phyloP scores from a whole-genome alignment of 2,329 filamentous ascomycete species.

The Ophiobolus disseminans region DNA sequence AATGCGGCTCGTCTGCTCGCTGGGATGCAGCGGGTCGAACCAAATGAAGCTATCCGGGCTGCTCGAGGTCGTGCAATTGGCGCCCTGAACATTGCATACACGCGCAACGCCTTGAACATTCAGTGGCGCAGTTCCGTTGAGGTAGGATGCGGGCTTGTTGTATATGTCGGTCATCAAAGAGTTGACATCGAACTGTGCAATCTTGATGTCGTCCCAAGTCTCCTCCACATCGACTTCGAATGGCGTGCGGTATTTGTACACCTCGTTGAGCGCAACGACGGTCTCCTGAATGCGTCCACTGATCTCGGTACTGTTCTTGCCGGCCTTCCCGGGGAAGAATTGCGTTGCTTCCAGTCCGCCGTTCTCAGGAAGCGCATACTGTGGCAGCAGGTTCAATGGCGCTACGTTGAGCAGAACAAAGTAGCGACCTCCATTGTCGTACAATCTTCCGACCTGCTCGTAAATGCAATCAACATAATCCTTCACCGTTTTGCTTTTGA shows the following conservation, averaged over 20 bases:
- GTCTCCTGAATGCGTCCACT: conserved; percentile 61
- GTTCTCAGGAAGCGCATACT: conserved; percentile 64
- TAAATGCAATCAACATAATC: conserved; percentile 75
- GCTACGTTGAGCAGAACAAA: conserved; percentile 76
- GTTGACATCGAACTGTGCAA: conserved; percentile 74
- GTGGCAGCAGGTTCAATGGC: conserved; percentile 71
- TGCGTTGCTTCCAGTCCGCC: conserved; percentile 53
- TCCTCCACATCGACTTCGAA: conserved; percentile 53
- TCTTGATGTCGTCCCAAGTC: conserved; percentile 61
- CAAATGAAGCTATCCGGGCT: conserved; percentile 69
- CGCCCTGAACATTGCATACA: conserved; percentile 57
- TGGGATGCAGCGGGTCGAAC: conserved; percentile 78
- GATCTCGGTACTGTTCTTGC: conserved; percentile 58
- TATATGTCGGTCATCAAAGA: conserved; percentile 69
- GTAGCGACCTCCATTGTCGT: conserved; percentile 69
- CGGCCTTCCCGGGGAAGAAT: conserved; percentile 57
- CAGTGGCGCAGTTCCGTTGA: conserved; percentile 67
- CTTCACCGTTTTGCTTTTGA: conserved; percentile 64
- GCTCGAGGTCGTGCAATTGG: conserved; percentile 44
- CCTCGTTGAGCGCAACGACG: conserved; percentile 58
- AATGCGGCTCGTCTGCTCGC: conserved; percentile 66
- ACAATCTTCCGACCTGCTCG: conserved; percentile 66
- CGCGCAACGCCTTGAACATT: conserved; percentile 67
- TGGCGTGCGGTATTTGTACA: conserved; percentile 61
- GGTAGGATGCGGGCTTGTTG: conserved; percentile 64